Evolutionary conservation across 768 basidiomycete species (phyloP).

Genomic region (Calocera viscosa): DNA sequence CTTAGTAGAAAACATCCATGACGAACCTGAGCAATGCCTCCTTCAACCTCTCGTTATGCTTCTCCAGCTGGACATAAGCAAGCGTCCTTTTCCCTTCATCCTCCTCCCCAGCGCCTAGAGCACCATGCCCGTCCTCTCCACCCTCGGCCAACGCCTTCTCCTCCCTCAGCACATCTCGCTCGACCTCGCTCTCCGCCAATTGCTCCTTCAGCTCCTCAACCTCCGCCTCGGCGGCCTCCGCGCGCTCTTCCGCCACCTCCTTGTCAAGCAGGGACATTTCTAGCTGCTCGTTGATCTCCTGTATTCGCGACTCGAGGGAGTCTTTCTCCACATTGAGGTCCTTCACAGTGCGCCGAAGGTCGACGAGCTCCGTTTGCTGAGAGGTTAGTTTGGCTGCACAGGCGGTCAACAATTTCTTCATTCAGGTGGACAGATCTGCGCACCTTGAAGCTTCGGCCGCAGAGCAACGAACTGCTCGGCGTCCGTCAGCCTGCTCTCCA

Average conservation of each 20-base stretch:
- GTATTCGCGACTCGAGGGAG: conserved; percentile 53
- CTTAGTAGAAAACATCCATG: background rate
- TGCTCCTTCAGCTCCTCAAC: conserved; percentile 68
- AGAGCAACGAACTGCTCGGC: conserved; percentile 72
- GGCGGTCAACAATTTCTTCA: background rate
- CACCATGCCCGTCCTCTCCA: conserved; percentile 7
- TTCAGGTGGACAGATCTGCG: background rate
- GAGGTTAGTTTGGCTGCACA: conserved; percentile 57
- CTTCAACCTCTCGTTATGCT: conserved; percentile 89
- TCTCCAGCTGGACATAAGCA: conserved; percentile 70
- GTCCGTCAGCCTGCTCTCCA: conserved; percentile 73
- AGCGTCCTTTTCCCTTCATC: conserved; percentile 36
- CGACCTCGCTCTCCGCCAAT: conserved; percentile 67
- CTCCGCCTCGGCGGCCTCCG: conserved; percentile 66
- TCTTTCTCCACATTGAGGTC: conserved; percentile 61
- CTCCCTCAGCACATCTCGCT: conserved; percentile 59
- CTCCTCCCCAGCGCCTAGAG: conserved; percentile 9
- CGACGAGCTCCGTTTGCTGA: conserved; percentile 66
- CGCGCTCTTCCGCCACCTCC: conserved; percentile 89
- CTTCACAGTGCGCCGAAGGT: conserved; percentile 59
- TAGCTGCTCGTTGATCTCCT: conserved; percentile 76
- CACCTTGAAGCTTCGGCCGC: conserved; percentile 70
- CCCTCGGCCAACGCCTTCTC: conserved; percentile 27
- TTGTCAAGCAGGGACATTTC: conserved; percentile 94
- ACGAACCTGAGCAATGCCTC: conserved; percentile 77